These are phyloP conservation scores for Aaosphaeria pasadenensis DNA, from an alignment of 2,329 filamentous ascomycete species.

Conservation along the genomic window DNA sequence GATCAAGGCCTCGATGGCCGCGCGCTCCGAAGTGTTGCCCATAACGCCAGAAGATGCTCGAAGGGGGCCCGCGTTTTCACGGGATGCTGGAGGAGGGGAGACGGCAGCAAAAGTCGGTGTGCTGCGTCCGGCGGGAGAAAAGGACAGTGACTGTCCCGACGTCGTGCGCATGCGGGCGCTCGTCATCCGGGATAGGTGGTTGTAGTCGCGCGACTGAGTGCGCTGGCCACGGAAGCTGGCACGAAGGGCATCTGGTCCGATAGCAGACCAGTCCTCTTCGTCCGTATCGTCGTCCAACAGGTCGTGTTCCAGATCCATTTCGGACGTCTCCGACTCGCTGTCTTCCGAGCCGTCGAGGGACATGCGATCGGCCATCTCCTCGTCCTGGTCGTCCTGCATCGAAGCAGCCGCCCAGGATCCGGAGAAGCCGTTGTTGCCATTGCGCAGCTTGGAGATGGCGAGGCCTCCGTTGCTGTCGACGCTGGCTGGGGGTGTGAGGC, in stretches of 20 bases:
- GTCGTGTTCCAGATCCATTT: conserved; percentile 67
- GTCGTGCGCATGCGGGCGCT: conserved; percentile 24
- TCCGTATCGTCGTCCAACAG: conserved; percentile 75
- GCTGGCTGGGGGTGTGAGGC: conserved; percentile 52
- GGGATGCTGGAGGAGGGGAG: conserved; percentile 27
- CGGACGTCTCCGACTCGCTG: conserved; percentile 74
- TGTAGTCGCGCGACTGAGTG: conserved; percentile 36
- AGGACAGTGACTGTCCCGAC: conserved; percentile 17
- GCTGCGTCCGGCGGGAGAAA: conserved; percentile 14
- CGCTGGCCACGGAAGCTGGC: conserved; percentile 44
- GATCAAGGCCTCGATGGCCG: conserved; percentile 77
- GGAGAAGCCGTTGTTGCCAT: conserved; percentile 40
- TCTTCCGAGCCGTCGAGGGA: conserved; percentile 71
- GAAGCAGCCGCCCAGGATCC: conserved; percentile 68
- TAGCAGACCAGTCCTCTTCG: conserved; percentile 91
- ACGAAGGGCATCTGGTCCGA: conserved; percentile 82
- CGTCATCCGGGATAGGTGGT: conserved; percentile 36
- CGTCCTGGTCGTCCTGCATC: conserved; percentile 67
- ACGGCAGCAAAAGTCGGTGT: conserved; percentile 25
- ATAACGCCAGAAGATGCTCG: conserved; percentile 25
- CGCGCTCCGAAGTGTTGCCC: conserved; percentile 60
- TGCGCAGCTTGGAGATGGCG: conserved; percentile 43
- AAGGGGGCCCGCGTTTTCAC: conserved; percentile 20
- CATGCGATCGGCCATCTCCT: conserved; percentile 82
- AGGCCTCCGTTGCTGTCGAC: conserved; percentile 42